phyloP scores from a whole-genome alignment of 129 eudicot genomes.

The Pulicaria dysenterica region DNA sequence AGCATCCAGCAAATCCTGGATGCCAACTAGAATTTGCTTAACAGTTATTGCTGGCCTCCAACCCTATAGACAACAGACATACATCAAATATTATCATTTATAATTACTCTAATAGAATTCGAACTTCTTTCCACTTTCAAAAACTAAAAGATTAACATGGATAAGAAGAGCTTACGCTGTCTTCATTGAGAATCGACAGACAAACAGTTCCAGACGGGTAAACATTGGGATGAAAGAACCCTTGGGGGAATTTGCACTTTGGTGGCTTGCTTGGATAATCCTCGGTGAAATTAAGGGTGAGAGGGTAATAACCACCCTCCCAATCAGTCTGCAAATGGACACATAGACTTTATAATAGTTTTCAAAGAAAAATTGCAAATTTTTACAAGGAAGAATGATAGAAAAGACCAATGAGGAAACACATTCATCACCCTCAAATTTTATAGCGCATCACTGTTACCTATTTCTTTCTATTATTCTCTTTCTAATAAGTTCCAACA shows the following conservation, averaged over 20 bases:
- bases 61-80: slow-evolving; percentile 40
- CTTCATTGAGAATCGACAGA: slow-evolving; percentile 63
- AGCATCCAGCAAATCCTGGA: slow-evolving; percentile 63
- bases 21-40: slow-evolving; percentile 69
- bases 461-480: neutral
- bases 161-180: slow-evolving; percentile 44
- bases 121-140: neutral
- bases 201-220: slow-evolving; percentile 74
- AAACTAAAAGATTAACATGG: neutral
- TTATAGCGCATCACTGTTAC: neutral
- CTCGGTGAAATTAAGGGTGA: slow-evolving; percentile 75
- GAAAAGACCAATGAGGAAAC: neutral
- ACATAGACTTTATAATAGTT: neutral
- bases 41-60: slow-evolving; percentile 86
- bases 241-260: slow-evolving; percentile 63
- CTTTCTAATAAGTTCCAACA: neutral
- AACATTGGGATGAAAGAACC: slow-evolving; percentile 75
- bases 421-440: neutral
- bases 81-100: neutral
- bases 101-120: neutral
- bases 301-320: slow-evolving; percentile 88
- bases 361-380: neutral
- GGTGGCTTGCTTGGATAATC: slow-evolving; percentile 87
- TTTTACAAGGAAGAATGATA: neutral
- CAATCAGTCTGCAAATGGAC: slow-evolving; percentile 77